These are phyloP conservation scores for Rosa persica DNA, from an alignment of 306 rosid species.

Conservation along the genomic window DNA sequence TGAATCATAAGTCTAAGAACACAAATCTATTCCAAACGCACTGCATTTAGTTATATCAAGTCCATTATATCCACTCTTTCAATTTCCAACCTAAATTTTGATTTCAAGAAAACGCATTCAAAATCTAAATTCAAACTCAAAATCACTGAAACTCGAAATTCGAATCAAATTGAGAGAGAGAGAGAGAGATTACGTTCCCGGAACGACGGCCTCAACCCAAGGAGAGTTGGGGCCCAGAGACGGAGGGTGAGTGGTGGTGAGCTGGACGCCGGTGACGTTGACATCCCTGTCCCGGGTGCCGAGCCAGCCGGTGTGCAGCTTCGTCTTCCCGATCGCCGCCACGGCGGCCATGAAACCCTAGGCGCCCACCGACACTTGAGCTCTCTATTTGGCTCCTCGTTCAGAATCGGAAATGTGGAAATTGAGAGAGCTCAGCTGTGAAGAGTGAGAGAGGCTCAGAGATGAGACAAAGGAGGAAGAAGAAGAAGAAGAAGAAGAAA, in stretches of 20 bases:
- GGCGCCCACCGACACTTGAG: neutral
- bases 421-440: neutral
- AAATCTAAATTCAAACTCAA: neutral
- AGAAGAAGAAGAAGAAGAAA: neutral
- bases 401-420: neutral
- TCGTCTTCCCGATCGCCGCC: constrained; percentile 41
- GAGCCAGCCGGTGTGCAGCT: constrained; percentile 73
- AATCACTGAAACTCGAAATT: neutral
- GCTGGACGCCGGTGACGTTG: constrained; percentile 63
- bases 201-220: constrained; percentile 83
- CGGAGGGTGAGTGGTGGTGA: constrained; percentile 84
- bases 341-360: constrained; percentile 36
- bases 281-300: constrained; percentile 81
- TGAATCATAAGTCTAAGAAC: neutral
- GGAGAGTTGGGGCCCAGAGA: constrained; percentile 51
- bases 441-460: neutral
- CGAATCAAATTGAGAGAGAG: neutral
- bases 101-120: neutral
- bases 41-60: neutral
- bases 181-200: constrained; percentile 78
- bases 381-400: too few species aligned
- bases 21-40: neutral
- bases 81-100: neutral
- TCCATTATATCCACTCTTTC: neutral
- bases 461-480: neutral